Evolutionary conservation across 768 basidiomycete species (phyloP).

Genomic region (Dacryopinax primogenitus): DNA sequence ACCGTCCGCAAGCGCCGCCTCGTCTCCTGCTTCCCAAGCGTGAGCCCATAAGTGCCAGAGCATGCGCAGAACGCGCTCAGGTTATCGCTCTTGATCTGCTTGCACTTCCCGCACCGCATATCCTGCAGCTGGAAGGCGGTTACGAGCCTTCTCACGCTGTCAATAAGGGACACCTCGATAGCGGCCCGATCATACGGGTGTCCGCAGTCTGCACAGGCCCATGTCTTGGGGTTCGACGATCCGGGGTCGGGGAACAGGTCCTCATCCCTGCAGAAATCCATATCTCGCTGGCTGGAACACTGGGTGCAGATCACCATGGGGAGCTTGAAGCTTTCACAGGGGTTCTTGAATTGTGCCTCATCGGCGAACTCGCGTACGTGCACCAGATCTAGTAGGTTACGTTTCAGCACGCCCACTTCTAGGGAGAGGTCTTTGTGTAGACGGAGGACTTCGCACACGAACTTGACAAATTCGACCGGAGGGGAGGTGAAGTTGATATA

Average conservation of each 20-base stretch:
- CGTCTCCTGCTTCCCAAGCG: constrained; percentile 57
- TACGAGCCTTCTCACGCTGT: constrained; percentile 56
- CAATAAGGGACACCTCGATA: constrained; percentile 79
- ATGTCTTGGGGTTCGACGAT: constrained; percentile 23
- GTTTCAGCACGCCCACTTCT: constrained; percentile 78
- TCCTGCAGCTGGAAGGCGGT: constrained; percentile 78
- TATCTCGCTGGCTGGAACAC: constrained; percentile 75
- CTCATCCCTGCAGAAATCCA: constrained; percentile 90
- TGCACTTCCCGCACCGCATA: constrained; percentile 74
- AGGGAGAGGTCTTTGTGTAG: constrained; percentile 70
- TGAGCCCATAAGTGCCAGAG: constrained; percentile 70
- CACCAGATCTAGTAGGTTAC: constrained; percentile 78
- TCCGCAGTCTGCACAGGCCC: constrained; percentile 59
- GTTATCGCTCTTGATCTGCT: constrained; percentile 81
- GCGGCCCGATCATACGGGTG: constrained; percentile 78
- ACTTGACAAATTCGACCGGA: constrained; percentile 79
- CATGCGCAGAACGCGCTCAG: constrained; percentile 75
- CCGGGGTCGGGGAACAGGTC: constrained; percentile 50
- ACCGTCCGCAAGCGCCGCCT: constrained; percentile 64
- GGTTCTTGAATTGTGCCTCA: constrained; percentile 80
- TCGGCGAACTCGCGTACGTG: constrained; percentile 74
- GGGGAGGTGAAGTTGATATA: constrained; percentile 69
- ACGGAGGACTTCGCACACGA: constrained; percentile 63
- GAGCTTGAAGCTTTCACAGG: constrained; percentile 76
- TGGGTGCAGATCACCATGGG: constrained; percentile 76